phyloP scores from a whole-genome alignment of 31 red algal species.

The Odonthalia washingtoniensis region DNA sequence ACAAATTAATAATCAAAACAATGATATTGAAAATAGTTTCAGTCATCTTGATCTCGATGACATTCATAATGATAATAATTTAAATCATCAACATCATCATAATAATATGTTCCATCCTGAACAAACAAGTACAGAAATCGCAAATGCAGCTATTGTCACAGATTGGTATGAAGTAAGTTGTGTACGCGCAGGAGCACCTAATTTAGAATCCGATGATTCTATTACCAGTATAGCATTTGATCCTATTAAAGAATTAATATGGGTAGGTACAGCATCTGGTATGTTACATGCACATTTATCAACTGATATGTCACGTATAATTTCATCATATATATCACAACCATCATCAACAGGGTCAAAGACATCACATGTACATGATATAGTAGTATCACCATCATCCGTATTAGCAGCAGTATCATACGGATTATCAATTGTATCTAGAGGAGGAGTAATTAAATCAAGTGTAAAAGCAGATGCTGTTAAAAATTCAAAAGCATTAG shows the following conservation, averaged over 20 bases:
- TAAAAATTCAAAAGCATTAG: slow-evolving; percentile 65
- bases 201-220: slow-evolving; percentile 27
- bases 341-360: slow-evolving; percentile 43
- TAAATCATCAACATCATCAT: not conserved
- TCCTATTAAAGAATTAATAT: slow-evolving; percentile 74
- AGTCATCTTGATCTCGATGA: no score
- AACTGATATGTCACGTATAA: slow-evolving; percentile 63
- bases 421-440: slow-evolving; percentile 52
- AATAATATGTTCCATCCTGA: no score
- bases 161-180: slow-evolving; percentile 85
- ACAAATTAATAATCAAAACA: no score
- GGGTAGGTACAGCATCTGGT: slow-evolving; percentile 73
- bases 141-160: slow-evolving; percentile 27
- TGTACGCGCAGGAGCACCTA: slow-evolving; percentile 57
- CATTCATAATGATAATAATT: not conserved
- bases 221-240: slow-evolving; percentile 70
- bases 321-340: slow-evolving; percentile 73
- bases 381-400: slow-evolving; percentile 52
- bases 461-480: slow-evolving; percentile 70
- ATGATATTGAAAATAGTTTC: no score
- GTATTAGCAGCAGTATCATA: slow-evolving; percentile 65
- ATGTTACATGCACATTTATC: slow-evolving; percentile 78
- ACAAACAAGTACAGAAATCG: no score
- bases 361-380: slow-evolving; percentile 46
- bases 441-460: slow-evolving; percentile 44